phyloP scores from a whole-genome alignment of 2,329 filamentous ascomycete species.

The Arthrobotrys entomopaga region DNA sequence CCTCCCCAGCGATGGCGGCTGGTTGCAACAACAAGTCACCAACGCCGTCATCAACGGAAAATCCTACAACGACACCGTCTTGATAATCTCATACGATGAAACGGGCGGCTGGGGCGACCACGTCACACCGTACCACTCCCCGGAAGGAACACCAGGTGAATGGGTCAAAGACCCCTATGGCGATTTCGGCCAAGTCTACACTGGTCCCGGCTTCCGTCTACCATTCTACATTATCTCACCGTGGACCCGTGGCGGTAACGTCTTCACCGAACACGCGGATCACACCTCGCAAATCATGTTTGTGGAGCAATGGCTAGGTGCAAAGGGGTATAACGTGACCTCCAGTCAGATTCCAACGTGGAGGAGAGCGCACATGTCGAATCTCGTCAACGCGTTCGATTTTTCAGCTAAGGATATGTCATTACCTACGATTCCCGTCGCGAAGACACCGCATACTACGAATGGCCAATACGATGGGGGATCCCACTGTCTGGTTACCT shows the following conservation, averaged over 20 bases:
- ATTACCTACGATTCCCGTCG: conserved; percentile 65
- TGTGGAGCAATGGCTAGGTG: conserved; percentile 66
- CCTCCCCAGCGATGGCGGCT: conserved; percentile 67
- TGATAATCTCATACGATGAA: conserved; percentile 68
- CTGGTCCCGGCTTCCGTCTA: conserved; percentile 66
- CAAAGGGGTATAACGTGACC: conserved; percentile 64
- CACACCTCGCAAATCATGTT: conserved; percentile 70
- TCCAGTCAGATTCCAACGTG: conserved; percentile 64
- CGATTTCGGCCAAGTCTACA: conserved; percentile 63
- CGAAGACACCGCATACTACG: conserved; percentile 38
- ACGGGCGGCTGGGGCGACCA: conserved; percentile 69
- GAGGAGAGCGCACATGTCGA: conserved; percentile 65
- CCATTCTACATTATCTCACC: conserved; percentile 70
- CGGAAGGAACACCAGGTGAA: conserved; percentile 66
- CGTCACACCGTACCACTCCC: conserved; percentile 67
- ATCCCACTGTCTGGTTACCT: conserved; percentile 60
- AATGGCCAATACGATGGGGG: too few species aligned
- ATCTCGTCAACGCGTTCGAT: conserved; percentile 66
- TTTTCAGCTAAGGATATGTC: conserved; percentile 65
- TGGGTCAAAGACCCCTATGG: conserved; percentile 66
- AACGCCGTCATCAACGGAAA: conserved; percentile 67
- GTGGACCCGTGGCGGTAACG: conserved; percentile 67
- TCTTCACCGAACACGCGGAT: conserved; percentile 68
- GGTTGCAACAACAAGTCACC: conserved; percentile 68
- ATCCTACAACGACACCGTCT: conserved; percentile 65